Conservation (phyloP, 2,329 filamentous ascomycete genomes). For the Pseudocercospora fuligena region DNA sequence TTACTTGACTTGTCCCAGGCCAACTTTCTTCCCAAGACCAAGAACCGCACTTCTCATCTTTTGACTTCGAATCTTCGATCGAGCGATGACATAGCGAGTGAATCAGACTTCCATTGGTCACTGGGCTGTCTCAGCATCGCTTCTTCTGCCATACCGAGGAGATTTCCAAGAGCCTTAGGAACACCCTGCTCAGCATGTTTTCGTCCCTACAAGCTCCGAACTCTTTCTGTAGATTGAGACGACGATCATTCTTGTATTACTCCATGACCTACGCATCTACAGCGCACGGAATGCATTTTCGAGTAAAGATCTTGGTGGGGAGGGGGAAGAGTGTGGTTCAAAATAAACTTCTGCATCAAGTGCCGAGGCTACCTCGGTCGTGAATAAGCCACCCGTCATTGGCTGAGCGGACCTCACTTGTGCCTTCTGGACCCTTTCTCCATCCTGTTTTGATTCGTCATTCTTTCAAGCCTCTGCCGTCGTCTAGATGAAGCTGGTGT, state of each 20-base stretch:
- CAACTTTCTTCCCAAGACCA: no score
- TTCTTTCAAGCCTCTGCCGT: neutral
- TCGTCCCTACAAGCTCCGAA: neutral
- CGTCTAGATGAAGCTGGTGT: neutral
- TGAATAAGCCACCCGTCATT: conserved; percentile 7
- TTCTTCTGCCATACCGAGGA: neutral
- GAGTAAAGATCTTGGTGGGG: neutral
- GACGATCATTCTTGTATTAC: neutral
- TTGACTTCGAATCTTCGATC: neutral
- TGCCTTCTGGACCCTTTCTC: neutral
- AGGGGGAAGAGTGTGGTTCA: neutral
- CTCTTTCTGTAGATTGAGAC: neutral
- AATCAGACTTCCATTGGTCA: neutral
- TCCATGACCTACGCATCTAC: neutral
- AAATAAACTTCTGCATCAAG: neutral
- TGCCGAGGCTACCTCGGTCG: conserved; percentile 2
- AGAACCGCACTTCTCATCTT: neutral
- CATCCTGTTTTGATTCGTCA: neutral
- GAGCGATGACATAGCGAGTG: neutral
- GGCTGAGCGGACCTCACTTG: neutral
- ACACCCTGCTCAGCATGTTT: neutral
- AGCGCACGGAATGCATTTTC: conserved; percentile 1
- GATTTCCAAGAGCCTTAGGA: neutral
- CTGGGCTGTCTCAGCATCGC: neutral
- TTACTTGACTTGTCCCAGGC: no score